These are phyloP conservation scores for Glycine latifolia DNA, from an alignment of 306 rosid genomes.

Conservation along the genomic window DNA sequence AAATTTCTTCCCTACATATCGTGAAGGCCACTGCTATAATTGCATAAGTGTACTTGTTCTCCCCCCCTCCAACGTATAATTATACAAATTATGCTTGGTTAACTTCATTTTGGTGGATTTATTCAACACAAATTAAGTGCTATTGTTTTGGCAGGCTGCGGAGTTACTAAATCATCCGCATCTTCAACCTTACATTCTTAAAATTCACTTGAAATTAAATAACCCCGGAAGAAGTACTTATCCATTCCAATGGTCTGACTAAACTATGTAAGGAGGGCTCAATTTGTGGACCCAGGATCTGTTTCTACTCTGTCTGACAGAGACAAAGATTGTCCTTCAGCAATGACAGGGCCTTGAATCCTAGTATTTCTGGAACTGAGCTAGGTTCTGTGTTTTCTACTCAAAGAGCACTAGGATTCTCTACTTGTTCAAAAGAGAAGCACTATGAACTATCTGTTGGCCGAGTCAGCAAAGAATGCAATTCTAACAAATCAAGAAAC, in stretches of 20 bases:
- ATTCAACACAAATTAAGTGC: slow-evolving; percentile 14
- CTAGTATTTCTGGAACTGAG: slow-evolving; percentile 80
- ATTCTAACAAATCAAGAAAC: slow-evolving; percentile 51
- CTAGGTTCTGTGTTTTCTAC: slow-evolving; percentile 66
- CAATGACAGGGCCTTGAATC: slow-evolving; percentile 85
- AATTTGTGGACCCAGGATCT: slow-evolving; percentile 64
- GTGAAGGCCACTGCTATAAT: no score
- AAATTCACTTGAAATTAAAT: slow-evolving; percentile 78
- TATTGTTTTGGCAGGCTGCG: slow-evolving; percentile 73
- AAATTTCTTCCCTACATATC: no score
- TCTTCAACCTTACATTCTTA: slow-evolving; percentile 84
- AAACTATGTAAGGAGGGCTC: slow-evolving; percentile 67
- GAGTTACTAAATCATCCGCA: slow-evolving; percentile 81
- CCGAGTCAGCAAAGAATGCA: slow-evolving; percentile 51
- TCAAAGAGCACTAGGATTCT: slow-evolving; percentile 57
- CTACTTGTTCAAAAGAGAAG: slow-evolving; percentile 53
- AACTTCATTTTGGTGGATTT: slow-evolving; percentile 12
- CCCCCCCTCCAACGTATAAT: background rate
- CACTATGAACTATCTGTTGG: slow-evolving; percentile 58
- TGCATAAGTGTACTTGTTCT: no score
- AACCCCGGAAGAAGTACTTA: slow-evolving; percentile 71
- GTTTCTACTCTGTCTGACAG: slow-evolving; percentile 49
- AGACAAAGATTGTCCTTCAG: slow-evolving; percentile 67
- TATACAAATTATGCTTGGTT: slow-evolving; percentile 1
- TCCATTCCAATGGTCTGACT: slow-evolving; percentile 66